These are phyloP conservation scores for Yamadazyma taylorii DNA, from an alignment of 1,139 yeast species.

Conservation along the genomic window DNA sequence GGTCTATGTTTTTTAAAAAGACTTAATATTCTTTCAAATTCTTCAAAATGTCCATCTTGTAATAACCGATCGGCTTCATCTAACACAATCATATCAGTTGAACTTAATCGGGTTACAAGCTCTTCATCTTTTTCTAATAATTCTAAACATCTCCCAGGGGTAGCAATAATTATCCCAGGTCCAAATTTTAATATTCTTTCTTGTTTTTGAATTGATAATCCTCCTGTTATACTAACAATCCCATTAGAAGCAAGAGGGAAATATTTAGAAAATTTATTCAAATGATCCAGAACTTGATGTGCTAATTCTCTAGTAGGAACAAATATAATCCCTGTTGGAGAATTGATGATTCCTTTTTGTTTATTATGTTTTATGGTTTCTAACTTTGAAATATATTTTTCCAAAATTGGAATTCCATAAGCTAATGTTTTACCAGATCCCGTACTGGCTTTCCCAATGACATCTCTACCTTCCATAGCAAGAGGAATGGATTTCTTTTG, in stretches of 20 bases:
- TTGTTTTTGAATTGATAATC: constrained; percentile 90
- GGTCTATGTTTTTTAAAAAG: constrained; percentile 44
- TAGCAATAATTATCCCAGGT: constrained; percentile 87
- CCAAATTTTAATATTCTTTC: constrained; percentile 70
- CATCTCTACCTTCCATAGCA: constrained; percentile 71
- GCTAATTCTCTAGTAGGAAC: constrained; percentile 98
- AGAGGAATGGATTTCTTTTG: constrained; percentile 77
- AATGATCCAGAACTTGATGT: constrained; percentile 85
- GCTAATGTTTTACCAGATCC: constrained; percentile 98
- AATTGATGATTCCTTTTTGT: constrained; percentile 22
- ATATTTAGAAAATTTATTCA: constrained; percentile 59
- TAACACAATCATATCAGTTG: constrained; percentile 70
- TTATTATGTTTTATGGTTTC: constrained; percentile 23
- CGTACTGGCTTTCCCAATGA: constrained; percentile 95
- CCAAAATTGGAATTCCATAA: constrained; percentile 91
- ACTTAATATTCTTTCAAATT: constrained; percentile 78
- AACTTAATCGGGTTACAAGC: constrained; percentile 54
- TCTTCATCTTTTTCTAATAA: constrained; percentile 63
- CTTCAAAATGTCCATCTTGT: constrained; percentile 96
- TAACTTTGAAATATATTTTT: constrained; percentile 47
- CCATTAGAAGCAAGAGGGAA: constrained; percentile 58
- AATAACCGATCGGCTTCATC: constrained; percentile 98
- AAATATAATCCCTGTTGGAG: constrained; percentile 78
- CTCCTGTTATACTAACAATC: constrained; percentile 88
- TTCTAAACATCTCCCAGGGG: constrained; percentile 94